Evolutionary conservation across 2,329 filamentous ascomycete species (phyloP), one percentile per base, ranked within the genome.

Genomic region (Exophiala alcalophila): DNA sequence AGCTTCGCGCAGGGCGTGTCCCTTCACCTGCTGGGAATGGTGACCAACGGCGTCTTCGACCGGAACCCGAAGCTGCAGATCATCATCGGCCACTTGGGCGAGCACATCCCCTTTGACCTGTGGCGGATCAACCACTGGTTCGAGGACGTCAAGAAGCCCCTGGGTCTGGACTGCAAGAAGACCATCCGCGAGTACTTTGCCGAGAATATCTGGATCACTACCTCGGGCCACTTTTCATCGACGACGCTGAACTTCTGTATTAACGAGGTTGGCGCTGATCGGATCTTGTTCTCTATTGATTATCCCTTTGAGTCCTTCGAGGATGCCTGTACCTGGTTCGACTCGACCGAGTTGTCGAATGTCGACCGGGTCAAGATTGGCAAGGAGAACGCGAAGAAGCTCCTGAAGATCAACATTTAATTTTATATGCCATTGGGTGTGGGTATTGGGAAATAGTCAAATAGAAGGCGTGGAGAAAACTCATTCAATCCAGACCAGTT

Each of bases 341-440:
- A 59, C 44, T 45, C 51, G 21, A 38, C 47, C 14, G 44, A 49
- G 49, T 63, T 81, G 20, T 68, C 56, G 0, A 58, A 63, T 18
- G 68, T 74, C 33, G 67, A 75, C 37, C 64, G 75, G 53, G 68
- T 72, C 34, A 63, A 59, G 29, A 70, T 79, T 53, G 69, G 65
- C 0, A 72, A 67, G 57, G 61, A 61, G 40, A 79, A 79, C 61
- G 74, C 74, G 4, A 68, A 73, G 54, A 65, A 58, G 27, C 54
- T 78, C 52, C 59, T 78, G 28, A 54, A 49, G 25, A n/a, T n/a
- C n/a, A n/a, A n/a, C n/a, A n/a, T n/a, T n/a, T n/a, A n/a, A n/a
- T n/a, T n/a, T n/a, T n/a, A n/a, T n/a, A n/a, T n/a, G n/a, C n/a
- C n/a, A n/a, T n/a, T n/a, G n/a, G n/a, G n/a, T n/a, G n/a, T n/a